phyloP scores from a whole-genome alignment of 164 flowering plant species.

The Litsea cubeba region DNA sequence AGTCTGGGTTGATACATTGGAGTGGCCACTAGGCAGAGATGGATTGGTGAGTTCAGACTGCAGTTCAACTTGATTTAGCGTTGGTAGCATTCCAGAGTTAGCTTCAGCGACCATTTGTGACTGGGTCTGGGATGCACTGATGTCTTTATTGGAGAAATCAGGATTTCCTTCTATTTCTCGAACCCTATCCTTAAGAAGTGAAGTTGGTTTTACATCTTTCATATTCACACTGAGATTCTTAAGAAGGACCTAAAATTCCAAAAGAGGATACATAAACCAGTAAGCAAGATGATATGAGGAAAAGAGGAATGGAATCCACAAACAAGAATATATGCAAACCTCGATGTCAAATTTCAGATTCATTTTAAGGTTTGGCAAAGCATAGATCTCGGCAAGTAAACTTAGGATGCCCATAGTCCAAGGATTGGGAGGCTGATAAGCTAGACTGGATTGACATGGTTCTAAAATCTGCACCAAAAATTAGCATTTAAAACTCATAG shows the following conservation, averaged over 20 bases:
- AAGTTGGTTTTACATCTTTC: slow-evolving; percentile 78
- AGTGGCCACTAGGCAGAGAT: slow-evolving; percentile 57
- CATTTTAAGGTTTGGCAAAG: slow-evolving; percentile 94
- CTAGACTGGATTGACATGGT: slow-evolving; percentile 84
- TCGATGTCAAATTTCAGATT: slow-evolving; percentile 97
- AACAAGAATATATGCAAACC: slow-evolving; percentile 32
- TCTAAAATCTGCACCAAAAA: slow-evolving; percentile 60
- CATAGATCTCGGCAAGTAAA: slow-evolving; percentile 87
- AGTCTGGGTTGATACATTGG: slow-evolving; percentile 63
- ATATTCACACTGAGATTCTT: slow-evolving; percentile 82
- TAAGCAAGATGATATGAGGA: neutral
- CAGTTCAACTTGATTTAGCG: slow-evolving; percentile 64
- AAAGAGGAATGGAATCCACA: neutral
- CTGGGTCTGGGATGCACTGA: slow-evolving; percentile 65
- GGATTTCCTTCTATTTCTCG: slow-evolving; percentile 94
- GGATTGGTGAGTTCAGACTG: slow-evolving; percentile 62
- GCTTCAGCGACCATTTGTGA: slow-evolving; percentile 58
- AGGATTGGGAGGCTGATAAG: slow-evolving; percentile 95
- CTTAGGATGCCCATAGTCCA: slow-evolving; percentile 98
- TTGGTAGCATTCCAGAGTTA: slow-evolving; percentile 50
- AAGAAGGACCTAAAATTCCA: slow-evolving; percentile 64
- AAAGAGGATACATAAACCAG: neutral
- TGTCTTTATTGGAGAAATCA: slow-evolving; percentile 91
- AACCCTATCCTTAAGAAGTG: slow-evolving; percentile 75
- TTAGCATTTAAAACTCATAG: slow-evolving; percentile 1